Evolutionary conservation across 73 alveolate genomes (phyloP), one percentile per base, ranked within the genome.

Genomic region (Paramecium bursaria): DNA sequence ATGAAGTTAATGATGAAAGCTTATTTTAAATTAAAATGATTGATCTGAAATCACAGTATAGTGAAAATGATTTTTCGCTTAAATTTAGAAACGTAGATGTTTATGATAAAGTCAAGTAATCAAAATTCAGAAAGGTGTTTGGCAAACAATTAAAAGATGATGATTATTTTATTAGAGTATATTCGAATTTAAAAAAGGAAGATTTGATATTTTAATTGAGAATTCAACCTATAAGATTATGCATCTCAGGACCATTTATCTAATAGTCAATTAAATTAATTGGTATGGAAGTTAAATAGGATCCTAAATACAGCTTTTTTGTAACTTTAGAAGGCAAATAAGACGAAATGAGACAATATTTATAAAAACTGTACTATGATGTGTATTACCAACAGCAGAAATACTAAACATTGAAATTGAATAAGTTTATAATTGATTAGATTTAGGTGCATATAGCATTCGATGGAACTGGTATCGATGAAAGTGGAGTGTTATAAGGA

Each of bases 181-280:
- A 39, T 7, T 7, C 11, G 49, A 11, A 39, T 39, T 39, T 39
- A 39, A 7, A 5, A 39, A 7, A 5, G n/a, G n/a, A n/a, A 7
- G 49, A 39, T 39, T 7, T 39, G 11, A 7, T 11, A 7, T 11
- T 39, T 39, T 11, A 39, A 39, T 39, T 39, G 3, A 15, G 44
- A 35, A 19, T 67, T 39, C 19, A 15, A 19, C 82, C 82, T 1
- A n/a, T 67, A 5, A 31, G 82, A 39, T 23, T 67, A 0, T 67
- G 82, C 35, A 2, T 67, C 5, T 67, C 82, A 1, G 82, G 82
- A 27, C 47, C 82, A 0, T 26, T n/a, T n/a, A n/a, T n/a, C n/a
- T n/a, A n/a, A n/a, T n/a, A n/a, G n/a, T n/a, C n/a, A n/a, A n/a
- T n/a, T n/a, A n/a, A n/a, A n/a, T n/a, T n/a, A n/a, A n/a, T n/a